Conservation (phyloP, 2,329 filamentous ascomycete genomes). For the Ophiocordyceps robertsii region DNA sequence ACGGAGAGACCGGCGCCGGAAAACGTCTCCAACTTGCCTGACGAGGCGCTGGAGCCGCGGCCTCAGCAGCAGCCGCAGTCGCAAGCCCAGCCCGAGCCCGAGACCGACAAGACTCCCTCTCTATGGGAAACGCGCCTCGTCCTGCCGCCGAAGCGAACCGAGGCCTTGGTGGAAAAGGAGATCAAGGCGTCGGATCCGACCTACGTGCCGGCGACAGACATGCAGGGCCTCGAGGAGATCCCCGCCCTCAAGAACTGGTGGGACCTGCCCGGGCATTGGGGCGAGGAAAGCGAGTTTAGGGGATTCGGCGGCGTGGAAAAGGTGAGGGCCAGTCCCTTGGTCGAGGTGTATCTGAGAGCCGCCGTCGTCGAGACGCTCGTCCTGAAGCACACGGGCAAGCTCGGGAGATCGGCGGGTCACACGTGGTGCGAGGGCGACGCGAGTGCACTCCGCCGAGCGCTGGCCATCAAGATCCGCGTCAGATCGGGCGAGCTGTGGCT, state of each 20-base stretch:
- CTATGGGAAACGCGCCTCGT: conserved; percentile 16
- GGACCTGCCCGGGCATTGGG: conserved; percentile 39
- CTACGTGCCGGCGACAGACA: conserved; percentile 34
- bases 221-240: conserved; percentile 32
- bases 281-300: conserved; percentile 26
- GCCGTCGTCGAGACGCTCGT: conserved; percentile 39
- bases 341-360: conserved; percentile 35
- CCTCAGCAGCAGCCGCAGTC: background rate
- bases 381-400: conserved; percentile 19
- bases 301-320: conserved; percentile 28
- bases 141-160: conserved; percentile 19
- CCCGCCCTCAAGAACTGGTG: conserved; percentile 37
- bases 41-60: conserved; percentile 13
- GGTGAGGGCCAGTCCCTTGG: conserved; percentile 26
- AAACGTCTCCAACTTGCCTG: conserved; percentile 15
- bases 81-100: background rate
- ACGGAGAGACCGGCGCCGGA: conserved; percentile 17
- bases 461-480: conserved; percentile 24
- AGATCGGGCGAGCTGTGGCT: background rate
- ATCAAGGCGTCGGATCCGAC: conserved; percentile 14
- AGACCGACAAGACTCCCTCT: conserved; percentile 11
- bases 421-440: conserved; percentile 19
- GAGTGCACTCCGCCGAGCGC: conserved; percentile 19
- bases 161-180: conserved; percentile 19
- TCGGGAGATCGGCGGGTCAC: conserved; percentile 17